A percentile compares a stretch with the other conserved stretches of the same genome.
Conservation (phyloP, 257 asterid species). For the Vinca minor region DNA sequence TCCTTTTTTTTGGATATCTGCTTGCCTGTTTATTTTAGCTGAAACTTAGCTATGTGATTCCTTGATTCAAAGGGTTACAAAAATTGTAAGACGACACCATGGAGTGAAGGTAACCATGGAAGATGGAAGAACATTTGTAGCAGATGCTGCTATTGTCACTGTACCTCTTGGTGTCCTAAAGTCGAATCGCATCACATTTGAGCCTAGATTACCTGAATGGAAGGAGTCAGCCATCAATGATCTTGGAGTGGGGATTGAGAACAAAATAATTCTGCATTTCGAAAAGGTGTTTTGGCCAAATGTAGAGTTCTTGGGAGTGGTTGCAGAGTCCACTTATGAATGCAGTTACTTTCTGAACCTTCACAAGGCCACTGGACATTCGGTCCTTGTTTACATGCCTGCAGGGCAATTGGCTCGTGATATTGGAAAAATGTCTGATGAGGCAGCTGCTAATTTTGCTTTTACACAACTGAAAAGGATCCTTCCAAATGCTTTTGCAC, state of each 20-base stretch:
- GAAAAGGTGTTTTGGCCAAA: slow-evolving; percentile 91
- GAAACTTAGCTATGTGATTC: neutral
- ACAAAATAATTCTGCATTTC: slow-evolving; percentile 78
- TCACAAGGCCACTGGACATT: slow-evolving; percentile 92
- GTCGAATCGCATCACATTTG: slow-evolving; percentile 59
- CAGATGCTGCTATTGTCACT: slow-evolving; percentile 89
- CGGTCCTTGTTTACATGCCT: slow-evolving; percentile 97
- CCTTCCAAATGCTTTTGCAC: slow-evolving; percentile 73
- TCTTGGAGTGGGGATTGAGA: slow-evolving; percentile 91
- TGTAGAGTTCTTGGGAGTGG: slow-evolving; percentile 93
- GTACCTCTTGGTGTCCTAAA: slow-evolving; percentile 91
- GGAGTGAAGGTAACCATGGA: slow-evolving; percentile 85
- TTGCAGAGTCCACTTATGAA: slow-evolving; percentile 66
- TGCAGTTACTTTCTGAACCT: slow-evolving; percentile 95
- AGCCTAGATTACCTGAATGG: slow-evolving; percentile 91
- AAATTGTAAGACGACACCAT: slow-evolving; percentile 58
- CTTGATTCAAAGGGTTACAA: slow-evolving; percentile 50
- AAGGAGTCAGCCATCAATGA: slow-evolving; percentile 81
- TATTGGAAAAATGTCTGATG: slow-evolving; percentile 77
- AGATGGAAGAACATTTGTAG: slow-evolving; percentile 69
- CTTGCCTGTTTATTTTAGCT: neutral
- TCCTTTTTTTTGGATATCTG: neutral
- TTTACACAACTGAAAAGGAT: slow-evolving; percentile 63
- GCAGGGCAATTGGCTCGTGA: slow-evolving; percentile 91
- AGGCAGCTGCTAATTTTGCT: slow-evolving; percentile 83